These are phyloP conservation scores for Cladosporium sp. DNA, from an alignment of 2,329 filamentous ascomycete genomes.

Conservation along the genomic window DNA sequence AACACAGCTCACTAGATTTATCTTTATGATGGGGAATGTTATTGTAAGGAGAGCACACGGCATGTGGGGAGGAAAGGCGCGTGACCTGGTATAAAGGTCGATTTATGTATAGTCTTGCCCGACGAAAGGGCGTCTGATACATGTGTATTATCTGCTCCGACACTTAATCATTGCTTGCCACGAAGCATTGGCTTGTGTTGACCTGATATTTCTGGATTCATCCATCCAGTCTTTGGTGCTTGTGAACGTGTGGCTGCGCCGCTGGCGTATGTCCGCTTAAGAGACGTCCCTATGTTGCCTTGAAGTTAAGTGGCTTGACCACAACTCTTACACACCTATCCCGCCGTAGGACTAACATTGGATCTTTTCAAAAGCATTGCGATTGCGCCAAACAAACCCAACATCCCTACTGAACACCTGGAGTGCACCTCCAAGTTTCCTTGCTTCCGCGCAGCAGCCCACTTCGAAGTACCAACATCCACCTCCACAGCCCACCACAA, in stretches of 20 bases:
- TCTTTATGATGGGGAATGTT: slow-evolving; percentile 7
- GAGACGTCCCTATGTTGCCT: neutral
- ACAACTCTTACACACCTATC: neutral
- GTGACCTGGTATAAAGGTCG: slow-evolving; percentile 16
- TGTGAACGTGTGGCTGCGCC: neutral
- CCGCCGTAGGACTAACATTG: neutral
- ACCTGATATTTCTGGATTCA: neutral
- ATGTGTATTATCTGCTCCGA: slow-evolving; percentile 27
- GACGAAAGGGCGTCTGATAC: slow-evolving; percentile 21
- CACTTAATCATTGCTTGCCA: neutral
- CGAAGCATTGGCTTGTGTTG: neutral
- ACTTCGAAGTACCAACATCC: slow-evolving; percentile 3
- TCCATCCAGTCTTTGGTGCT: neutral
- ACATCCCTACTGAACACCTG: slow-evolving; percentile 2
- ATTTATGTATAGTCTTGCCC: slow-evolving; percentile 29
- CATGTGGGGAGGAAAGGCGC: slow-evolving; percentile 14
- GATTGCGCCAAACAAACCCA: neutral
- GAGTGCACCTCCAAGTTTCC: slow-evolving; percentile 6
- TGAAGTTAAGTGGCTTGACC: neutral
- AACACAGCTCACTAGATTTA: slow-evolving; percentile 25
- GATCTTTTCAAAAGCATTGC: neutral
- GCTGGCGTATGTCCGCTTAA: neutral
- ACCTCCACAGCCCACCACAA: neutral
- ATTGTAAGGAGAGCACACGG: slow-evolving; percentile 6
- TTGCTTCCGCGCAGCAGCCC: slow-evolving; percentile 14